These are phyloP conservation scores for Synchytrium microbalum DNA, from an alignment of 371 early-diverging fungal species.

Conservation along the genomic window DNA sequence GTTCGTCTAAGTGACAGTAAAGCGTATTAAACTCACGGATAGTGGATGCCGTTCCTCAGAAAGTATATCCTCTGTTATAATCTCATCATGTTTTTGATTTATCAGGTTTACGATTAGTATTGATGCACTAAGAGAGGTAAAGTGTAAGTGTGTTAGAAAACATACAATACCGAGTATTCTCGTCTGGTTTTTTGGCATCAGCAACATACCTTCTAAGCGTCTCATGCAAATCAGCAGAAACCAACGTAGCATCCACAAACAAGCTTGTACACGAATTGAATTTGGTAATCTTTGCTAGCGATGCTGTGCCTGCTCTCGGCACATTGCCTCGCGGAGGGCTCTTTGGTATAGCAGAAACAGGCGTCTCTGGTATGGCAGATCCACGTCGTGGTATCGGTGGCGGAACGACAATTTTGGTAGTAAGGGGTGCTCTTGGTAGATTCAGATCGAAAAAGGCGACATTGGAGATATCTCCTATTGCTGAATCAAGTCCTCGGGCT, in stretches of 20 bases:
- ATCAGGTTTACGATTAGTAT: conserved; percentile 22
- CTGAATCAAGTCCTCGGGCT: not conserved
- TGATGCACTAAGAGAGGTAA: conserved; percentile 15
- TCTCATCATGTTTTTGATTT: conserved; percentile 11
- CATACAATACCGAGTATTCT: no score
- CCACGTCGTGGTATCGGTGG: not conserved
- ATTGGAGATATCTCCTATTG: not conserved
- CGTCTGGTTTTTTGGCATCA: no score
- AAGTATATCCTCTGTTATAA: conserved; percentile 30
- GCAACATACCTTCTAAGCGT: conserved; percentile 30
- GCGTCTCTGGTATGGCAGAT: not conserved
- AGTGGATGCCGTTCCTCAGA: conserved; percentile 34
- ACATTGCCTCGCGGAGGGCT: not conserved
- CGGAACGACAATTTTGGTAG: not conserved
- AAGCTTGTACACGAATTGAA: conserved; percentile 41
- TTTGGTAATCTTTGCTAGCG: conserved; percentile 12
- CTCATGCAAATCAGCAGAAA: conserved; percentile 32
- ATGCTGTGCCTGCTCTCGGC: not conserved
- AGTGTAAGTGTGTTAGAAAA: conserved; percentile 8
- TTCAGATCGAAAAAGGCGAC: not conserved
- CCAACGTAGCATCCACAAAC: conserved; percentile 37
- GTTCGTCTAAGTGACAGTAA: conserved; percentile 1
- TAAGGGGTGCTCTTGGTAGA: not conserved
- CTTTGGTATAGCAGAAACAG: not conserved
- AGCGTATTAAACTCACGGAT: conserved; percentile 20